These are phyloP conservation scores for Pseudogymnoascus sp. DNA, from an alignment of 2,329 filamentous ascomycete genomes.

Conservation along the genomic window DNA sequence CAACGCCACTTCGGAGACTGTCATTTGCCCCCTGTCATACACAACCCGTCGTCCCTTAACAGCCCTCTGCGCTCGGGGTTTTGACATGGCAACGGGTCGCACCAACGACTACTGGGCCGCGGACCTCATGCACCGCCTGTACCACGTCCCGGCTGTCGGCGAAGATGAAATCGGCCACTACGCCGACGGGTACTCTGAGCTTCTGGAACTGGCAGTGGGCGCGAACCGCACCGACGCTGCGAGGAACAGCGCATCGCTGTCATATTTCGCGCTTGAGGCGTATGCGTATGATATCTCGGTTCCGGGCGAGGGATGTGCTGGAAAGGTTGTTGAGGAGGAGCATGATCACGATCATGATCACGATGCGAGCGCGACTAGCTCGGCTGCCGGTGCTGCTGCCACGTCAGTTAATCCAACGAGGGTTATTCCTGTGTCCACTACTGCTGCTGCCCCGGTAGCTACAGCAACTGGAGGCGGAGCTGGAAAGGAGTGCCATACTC, in stretches of 20 bases:
- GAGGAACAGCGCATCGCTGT: constrained; percentile 55
- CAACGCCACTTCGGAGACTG: constrained; percentile 61
- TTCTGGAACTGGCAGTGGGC: constrained; percentile 45
- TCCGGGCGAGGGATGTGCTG: constrained; percentile 57
- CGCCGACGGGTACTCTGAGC: constrained; percentile 51
- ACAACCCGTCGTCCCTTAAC: constrained; percentile 49
- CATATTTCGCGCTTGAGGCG: constrained; percentile 63
- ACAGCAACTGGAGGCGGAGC: constrained; percentile 10
- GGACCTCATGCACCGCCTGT: constrained; percentile 61
- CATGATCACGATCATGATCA: background rate
- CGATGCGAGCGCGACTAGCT: constrained; percentile 18
- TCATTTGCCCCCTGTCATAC: constrained; percentile 62
- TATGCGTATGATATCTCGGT: constrained; percentile 61
- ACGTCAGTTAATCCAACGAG: constrained; percentile 14
- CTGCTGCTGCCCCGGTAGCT: constrained; percentile 18
- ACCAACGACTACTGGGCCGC: constrained; percentile 60
- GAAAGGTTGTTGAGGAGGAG: constrained; percentile 30
- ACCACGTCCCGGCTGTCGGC: constrained; percentile 56
- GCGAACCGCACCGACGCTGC: constrained; percentile 43
- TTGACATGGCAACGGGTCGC: constrained; percentile 50
- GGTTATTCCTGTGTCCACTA: constrained; percentile 13
- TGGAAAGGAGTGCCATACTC: constrained; percentile 36
- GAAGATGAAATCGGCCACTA: constrained; percentile 58
- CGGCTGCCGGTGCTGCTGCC: constrained; percentile 15
- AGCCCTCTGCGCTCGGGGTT: constrained; percentile 56